Conservation (phyloP, 2,329 filamentous ascomycete species). For the Plenodomus lindquistii region DNA sequence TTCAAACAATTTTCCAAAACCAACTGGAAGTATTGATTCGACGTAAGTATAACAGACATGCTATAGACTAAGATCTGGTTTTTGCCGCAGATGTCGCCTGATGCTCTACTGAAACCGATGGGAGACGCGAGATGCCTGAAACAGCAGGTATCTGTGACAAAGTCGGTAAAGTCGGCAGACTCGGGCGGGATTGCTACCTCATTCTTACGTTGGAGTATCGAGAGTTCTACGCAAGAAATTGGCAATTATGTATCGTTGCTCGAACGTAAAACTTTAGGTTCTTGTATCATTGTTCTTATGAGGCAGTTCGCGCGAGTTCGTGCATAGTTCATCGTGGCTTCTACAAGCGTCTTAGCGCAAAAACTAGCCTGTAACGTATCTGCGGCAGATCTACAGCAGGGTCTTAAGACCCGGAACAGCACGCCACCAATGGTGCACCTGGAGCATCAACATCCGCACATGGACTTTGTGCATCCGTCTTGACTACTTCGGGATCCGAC, state of each 20-base stretch:
- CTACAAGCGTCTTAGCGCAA: conserved; percentile 10
- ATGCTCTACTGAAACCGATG: conserved; percentile 25
- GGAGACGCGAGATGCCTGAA: conserved; percentile 23
- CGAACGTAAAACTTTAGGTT: too few relatives aligned
- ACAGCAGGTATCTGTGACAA: conserved; percentile 7
- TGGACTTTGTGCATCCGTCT: conserved; percentile 6
- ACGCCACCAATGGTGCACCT: conserved; percentile 13
- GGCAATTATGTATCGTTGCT: too few relatives aligned
- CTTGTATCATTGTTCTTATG: background rate
- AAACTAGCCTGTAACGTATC: conserved; percentile 19
- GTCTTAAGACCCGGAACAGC: conserved; percentile 22
- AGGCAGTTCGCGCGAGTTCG: background rate
- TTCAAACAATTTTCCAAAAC: background rate
- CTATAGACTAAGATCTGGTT: background rate
- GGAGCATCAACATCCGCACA: conserved; percentile 6
- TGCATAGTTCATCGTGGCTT: conserved; percentile 12
- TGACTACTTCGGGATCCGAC: conserved; percentile 6
- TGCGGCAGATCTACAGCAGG: conserved; percentile 24
- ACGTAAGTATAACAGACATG: background rate
- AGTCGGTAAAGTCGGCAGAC: background rate
- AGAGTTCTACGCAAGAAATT: background rate
- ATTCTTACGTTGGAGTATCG: background rate
- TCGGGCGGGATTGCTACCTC: background rate
- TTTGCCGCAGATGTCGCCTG: conserved; percentile 5
- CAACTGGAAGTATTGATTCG: background rate